Evolutionary conservation across 306 rosid genomes (phyloP).

Genomic region (Cercis canadensis): DNA sequence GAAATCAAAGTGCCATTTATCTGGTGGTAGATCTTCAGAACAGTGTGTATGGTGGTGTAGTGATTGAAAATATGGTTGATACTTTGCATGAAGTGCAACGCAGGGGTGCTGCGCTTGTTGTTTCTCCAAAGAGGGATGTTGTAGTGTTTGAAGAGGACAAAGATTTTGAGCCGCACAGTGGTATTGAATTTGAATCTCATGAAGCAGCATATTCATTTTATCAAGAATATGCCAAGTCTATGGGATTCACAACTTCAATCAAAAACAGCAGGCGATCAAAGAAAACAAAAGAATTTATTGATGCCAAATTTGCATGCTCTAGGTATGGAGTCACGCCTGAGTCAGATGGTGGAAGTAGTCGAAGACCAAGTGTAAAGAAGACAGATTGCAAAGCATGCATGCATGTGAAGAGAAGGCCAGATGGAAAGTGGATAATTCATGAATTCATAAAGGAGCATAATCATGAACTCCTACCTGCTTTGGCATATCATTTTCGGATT

Average conservation of each 20-base stretch:
- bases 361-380: constrained; percentile 92
- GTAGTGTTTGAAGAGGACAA: constrained; percentile 68
- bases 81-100: constrained; percentile 59
- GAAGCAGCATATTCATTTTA: constrained; percentile 86
- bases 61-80: constrained; percentile 57
- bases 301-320: constrained; percentile 95
- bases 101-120: constrained; percentile 45
- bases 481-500: constrained; percentile 95
- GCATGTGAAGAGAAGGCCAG: constrained; percentile 90
- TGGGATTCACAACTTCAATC: constrained; percentile 96
- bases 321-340: constrained; percentile 94
- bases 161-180: constrained; percentile 79
- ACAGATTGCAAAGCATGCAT: constrained; percentile 97
- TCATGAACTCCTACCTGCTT: constrained; percentile 92
- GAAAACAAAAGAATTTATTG: constrained; percentile 91
- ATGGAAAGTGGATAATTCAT: constrained; percentile 92
- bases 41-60: constrained; percentile 40
- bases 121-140: constrained; percentile 61
- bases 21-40: constrained; percentile 41
- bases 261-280: constrained; percentile 95
- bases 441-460: constrained; percentile 93
- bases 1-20: constrained; percentile 29
- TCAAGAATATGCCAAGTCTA: constrained; percentile 93
- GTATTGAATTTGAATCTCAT: constrained; percentile 83
- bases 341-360: constrained; percentile 80